A percentile compares a stretch with the other conserved stretches of the same genome.
Evolutionary conservation across 2,329 filamentous ascomycete genomes (phyloP).

Genomic region (Aspergillus tanneri): DNA sequence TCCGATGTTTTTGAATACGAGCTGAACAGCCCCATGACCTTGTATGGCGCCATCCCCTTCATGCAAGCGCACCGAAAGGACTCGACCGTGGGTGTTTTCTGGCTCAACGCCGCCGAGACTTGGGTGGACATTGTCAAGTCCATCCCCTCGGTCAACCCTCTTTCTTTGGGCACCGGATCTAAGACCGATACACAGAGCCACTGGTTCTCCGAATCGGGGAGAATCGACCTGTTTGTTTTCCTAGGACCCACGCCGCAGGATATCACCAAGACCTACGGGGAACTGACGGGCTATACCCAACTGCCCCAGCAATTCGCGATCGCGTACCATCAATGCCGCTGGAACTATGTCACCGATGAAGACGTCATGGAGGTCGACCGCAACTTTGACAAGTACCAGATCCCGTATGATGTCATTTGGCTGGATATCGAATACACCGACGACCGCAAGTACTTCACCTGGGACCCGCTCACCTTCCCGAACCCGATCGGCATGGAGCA

Average conservation of each 20-base stretch:
- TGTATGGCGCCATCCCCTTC: slow-evolving; percentile 95
- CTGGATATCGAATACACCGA: slow-evolving; percentile 97
- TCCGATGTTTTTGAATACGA: slow-evolving; percentile 97
- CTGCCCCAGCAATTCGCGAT: slow-evolving; percentile 91
- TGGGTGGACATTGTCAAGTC: slow-evolving; percentile 93
- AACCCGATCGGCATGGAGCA: slow-evolving; percentile 85
- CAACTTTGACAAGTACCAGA: slow-evolving; percentile 92
- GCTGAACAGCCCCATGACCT: slow-evolving; percentile 94
- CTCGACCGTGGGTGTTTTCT: slow-evolving; percentile 93
- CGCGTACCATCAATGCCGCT: slow-evolving; percentile 94
- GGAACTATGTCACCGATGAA: slow-evolving; percentile 97
- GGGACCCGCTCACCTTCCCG: slow-evolving; percentile 84
- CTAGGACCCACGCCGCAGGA: slow-evolving; percentile 83
- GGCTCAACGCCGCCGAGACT: slow-evolving; percentile 95
- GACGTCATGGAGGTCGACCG: slow-evolving; percentile 95
- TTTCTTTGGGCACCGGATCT: slow-evolving; percentile 67
- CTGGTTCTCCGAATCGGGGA: slow-evolving; percentile 91
- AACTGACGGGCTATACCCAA: slow-evolving; percentile 87
- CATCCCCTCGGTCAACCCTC: slow-evolving; percentile 70
- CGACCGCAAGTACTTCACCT: slow-evolving; percentile 97
- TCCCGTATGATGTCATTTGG: slow-evolving; percentile 99
- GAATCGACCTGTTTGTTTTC: slow-evolving; percentile 92
- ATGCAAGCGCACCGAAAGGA: slow-evolving; percentile 96
- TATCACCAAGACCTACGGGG: slow-evolving; percentile 76
- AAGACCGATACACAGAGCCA: slow-evolving; percentile 83